Conservation (phyloP, 495 filamentous ascomycete species). For the Penicillium cosmopolitanum region DNA sequence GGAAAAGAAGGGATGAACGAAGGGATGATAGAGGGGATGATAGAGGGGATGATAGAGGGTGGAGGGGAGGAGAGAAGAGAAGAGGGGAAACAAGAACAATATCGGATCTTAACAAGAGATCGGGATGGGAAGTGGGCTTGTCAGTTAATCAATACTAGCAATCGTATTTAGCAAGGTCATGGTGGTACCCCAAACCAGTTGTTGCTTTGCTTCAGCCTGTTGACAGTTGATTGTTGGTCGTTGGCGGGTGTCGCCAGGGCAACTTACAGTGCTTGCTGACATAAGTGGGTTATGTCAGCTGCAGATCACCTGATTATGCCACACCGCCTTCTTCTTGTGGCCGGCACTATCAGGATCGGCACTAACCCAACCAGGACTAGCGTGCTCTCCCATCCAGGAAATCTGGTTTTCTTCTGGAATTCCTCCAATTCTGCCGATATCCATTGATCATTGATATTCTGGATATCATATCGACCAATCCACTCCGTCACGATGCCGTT, state of each 20-base stretch:
- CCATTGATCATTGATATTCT: too few relatives aligned
- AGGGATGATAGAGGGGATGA: background rate
- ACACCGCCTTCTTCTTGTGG: background rate
- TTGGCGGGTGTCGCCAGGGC: conserved; percentile 42
- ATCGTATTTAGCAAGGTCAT: too few relatives aligned
- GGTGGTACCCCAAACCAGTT: conserved; percentile 26
- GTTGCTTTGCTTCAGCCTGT: conserved; percentile 28
- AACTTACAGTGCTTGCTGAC: conserved; percentile 24
- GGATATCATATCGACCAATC: conserved; percentile 13
- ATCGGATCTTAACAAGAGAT: conserved; percentile 30
- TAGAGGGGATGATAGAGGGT: conserved; percentile 18
- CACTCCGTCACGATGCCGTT: conserved; percentile 38
- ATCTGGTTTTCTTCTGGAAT: too few relatives aligned
- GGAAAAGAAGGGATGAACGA: conserved; percentile 20
- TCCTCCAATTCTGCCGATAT: too few relatives aligned
- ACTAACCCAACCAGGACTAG: conserved; percentile 32
- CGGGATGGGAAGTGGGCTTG: conserved; percentile 28
- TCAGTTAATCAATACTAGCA: too few relatives aligned
- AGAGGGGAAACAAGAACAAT: conserved; percentile 12
- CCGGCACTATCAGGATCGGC: conserved; percentile 25
- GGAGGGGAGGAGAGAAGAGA: background rate
- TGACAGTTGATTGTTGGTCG: conserved; percentile 24
- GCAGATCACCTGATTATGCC: background rate
- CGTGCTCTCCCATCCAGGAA: conserved; percentile 4
- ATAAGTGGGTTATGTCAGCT: too few relatives aligned